Percentiles rank a stretch among this genome's conserved stretches.
These are phyloP conservation scores for Gleditsia sinensis DNA, from an alignment of 306 rosid species.

Conservation along the genomic window DNA sequence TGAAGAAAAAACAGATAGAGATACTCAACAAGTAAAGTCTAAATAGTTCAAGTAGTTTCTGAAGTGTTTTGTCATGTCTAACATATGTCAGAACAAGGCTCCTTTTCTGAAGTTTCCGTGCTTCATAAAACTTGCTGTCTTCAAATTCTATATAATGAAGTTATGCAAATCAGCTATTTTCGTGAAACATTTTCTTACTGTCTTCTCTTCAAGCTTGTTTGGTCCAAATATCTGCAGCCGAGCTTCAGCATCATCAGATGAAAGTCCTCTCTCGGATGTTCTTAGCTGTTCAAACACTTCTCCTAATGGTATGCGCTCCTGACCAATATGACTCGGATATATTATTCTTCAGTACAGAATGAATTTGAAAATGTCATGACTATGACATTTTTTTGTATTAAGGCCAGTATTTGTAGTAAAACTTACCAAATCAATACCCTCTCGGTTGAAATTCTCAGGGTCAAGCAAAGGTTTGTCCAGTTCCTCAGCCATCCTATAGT, in stretches of 20 bases:
- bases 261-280: slow-evolving; percentile 72
- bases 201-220: slow-evolving; percentile 79
- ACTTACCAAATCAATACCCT: slow-evolving; percentile 79
- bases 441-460: slow-evolving; percentile 74
- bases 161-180: background rate
- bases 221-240: slow-evolving; percentile 70
- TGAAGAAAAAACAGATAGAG: too few relatives aligned
- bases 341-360: slow-evolving; percentile 9
- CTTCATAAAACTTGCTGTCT: background rate
- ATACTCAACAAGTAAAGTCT: too few relatives aligned
- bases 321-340: slow-evolving; percentile 12
- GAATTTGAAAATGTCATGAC: slow-evolving; percentile 31
- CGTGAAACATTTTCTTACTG: slow-evolving; percentile 45
- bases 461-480: slow-evolving; percentile 72
- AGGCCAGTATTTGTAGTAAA: background rate
- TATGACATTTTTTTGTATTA: background rate
- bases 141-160: background rate
- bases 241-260: slow-evolving; percentile 77
- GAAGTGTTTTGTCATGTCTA: background rate
- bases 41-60: background rate
- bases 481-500: slow-evolving; percentile 66
- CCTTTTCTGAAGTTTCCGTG: background rate
- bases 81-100: background rate
- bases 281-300: slow-evolving; percentile 77
- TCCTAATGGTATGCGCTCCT: slow-evolving; percentile 79